These are phyloP conservation scores for Polytrichum commune DNA, from an alignment of 225 moss, liverwort and hornwort genomes.

Conservation along the genomic window DNA sequence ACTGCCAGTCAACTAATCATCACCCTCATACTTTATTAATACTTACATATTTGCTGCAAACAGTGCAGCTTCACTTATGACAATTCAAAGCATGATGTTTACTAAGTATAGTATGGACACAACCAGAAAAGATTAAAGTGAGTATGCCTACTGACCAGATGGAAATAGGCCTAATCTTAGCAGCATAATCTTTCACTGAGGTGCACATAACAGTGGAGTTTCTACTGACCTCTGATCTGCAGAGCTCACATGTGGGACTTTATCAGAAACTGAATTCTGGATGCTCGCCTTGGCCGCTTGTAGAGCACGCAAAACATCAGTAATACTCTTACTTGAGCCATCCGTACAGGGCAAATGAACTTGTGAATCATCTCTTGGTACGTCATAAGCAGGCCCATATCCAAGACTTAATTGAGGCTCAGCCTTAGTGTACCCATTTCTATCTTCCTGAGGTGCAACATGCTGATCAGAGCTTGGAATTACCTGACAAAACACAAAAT, in stretches of 20 bases:
- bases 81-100: neutral
- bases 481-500: constrained; percentile 15
- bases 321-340: constrained; percentile 35
- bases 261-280: constrained; percentile 26
- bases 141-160: no score
- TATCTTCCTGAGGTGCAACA: constrained; percentile 15
- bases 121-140: neutral
- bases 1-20: no score
- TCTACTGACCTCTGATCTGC: constrained; percentile 37
- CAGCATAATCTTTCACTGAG: neutral
- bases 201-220: neutral
- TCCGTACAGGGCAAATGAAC: constrained; percentile 22
- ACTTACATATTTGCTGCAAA: no score
- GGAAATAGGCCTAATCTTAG: neutral
- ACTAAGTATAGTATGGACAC: neutral
- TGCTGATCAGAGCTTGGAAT: constrained; percentile 11
- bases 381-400: constrained; percentile 56
- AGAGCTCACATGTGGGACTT: neutral
- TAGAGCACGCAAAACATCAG: constrained; percentile 51
- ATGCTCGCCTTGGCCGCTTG: constrained; percentile 54
- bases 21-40: no score
- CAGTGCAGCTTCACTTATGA: neutral
- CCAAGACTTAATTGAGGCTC: constrained; percentile 44
- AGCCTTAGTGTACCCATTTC: constrained; percentile 18
- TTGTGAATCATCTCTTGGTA: constrained; percentile 32